Conservation (phyloP, 116 monocot genomes). For the Thalassia testudinum region DNA sequence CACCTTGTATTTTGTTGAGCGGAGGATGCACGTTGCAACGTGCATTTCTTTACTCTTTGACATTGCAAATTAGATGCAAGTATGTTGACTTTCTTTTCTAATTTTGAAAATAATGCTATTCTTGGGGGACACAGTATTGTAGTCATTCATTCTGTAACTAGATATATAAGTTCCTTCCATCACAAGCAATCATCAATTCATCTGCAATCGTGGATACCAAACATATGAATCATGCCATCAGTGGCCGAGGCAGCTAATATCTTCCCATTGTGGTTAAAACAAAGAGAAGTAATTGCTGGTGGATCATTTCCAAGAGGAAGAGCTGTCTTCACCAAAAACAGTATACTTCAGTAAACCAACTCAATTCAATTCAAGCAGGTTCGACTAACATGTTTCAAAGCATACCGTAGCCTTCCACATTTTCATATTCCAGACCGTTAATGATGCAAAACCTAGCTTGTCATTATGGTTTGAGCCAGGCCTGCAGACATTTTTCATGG, state of each 20-base stretch:
- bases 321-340: conserved; percentile 47
- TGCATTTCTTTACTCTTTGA: too few relatives aligned
- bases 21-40: too few relatives aligned
- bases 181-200: too few relatives aligned
- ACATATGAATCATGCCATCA: conserved; percentile 99
- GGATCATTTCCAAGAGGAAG: conserved; percentile 98
- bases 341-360: conserved; percentile 7
- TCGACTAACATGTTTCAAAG: background rate
- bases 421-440: conserved; percentile 97
- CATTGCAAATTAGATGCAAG: too few relatives aligned
- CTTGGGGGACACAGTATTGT: too few relatives aligned
- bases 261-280: conserved; percentile 97
- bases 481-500: conserved; percentile 16
- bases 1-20: too few relatives aligned
- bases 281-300: conserved; percentile 84
- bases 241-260: conserved; percentile 87
- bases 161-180: too few relatives aligned
- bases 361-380: background rate
- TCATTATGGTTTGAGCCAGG: conserved; percentile 49
- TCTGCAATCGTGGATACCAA: conserved; percentile 65
- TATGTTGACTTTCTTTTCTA: too few relatives aligned
- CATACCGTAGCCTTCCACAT: conserved; percentile 83
- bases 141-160: too few relatives aligned
- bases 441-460: conserved; percentile 69
- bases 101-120: too few relatives aligned